Percentiles rank a stretch among this genome's conserved stretches.
These are phyloP conservation scores for Verticillium nonalfalfae DNA, from an alignment of 2,329 filamentous ascomycete genomes.

Conservation along the genomic window DNA sequence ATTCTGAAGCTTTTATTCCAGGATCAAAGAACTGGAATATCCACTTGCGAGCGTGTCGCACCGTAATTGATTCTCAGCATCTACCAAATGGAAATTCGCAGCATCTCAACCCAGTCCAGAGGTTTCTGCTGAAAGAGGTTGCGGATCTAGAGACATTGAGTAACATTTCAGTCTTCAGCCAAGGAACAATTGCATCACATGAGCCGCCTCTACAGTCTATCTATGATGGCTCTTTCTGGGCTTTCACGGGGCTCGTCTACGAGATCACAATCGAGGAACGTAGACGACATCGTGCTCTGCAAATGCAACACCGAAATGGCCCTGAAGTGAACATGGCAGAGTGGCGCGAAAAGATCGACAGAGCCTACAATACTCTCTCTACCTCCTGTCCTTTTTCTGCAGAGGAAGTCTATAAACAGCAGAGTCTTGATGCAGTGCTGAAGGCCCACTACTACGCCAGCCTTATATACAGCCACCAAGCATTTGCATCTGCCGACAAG, in stretches of 20 bases:
- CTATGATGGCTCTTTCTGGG: neutral
- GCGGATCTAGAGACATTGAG: neutral
- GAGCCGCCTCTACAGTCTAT: neutral
- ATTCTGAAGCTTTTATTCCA: neutral
- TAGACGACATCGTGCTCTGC: neutral
- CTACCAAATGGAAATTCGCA: neutral
- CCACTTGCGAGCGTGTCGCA: neutral
- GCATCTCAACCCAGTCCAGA: neutral
- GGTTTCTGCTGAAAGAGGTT: neutral
- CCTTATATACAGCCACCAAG: constrained; percentile 14
- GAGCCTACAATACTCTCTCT: neutral
- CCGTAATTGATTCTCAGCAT: neutral
- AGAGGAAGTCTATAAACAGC: neutral
- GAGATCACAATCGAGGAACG: neutral
- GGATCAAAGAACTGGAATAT: neutral
- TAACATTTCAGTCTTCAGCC: neutral
- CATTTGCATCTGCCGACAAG: constrained; percentile 4
- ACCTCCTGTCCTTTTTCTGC: neutral
- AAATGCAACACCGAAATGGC: neutral
- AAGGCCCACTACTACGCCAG: constrained; percentile 12
- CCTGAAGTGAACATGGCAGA: neutral
- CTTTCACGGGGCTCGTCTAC: neutral
- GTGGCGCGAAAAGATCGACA: neutral
- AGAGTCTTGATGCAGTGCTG: constrained; percentile 10
- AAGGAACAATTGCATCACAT: neutral